Evolutionary conservation across 2,329 filamentous ascomycete genomes (phyloP).

Genomic region (Ophiocordyceps robertsii): DNA sequence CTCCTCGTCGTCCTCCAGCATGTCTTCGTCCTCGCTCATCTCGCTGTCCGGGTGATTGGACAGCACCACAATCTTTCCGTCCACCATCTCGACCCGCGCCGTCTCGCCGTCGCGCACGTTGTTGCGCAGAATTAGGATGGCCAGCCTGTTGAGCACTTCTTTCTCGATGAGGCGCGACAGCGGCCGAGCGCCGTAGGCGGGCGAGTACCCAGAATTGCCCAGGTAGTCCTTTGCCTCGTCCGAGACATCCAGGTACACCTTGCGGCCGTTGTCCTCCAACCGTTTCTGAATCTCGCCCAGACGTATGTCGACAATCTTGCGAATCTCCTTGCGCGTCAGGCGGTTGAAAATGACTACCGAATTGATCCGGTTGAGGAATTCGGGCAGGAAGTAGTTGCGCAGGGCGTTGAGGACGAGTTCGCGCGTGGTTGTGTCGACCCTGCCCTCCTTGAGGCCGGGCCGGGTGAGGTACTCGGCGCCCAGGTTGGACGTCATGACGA

Average conservation of each 20-base stretch:
- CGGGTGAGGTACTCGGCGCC: constrained; percentile 88
- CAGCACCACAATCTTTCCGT: constrained; percentile 68
- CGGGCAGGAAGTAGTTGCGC: constrained; percentile 91
- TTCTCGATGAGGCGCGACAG: constrained; percentile 86
- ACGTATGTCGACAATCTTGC: constrained; percentile 88
- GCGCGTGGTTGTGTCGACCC: constrained; percentile 70
- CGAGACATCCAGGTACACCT: constrained; percentile 71
- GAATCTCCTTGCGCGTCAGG: constrained; percentile 77
- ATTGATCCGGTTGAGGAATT: constrained; percentile 97
- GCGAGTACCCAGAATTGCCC: constrained; percentile 82
- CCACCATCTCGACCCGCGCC: constrained; percentile 65
- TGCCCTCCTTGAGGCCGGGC: constrained; percentile 63
- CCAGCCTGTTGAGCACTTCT: constrained; percentile 87
- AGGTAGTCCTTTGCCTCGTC: constrained; percentile 87
- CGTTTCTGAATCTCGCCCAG: constrained; percentile 83
- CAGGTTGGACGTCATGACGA: constrained; percentile 97
- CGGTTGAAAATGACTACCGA: constrained; percentile 98
- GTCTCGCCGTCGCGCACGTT: constrained; percentile 74
- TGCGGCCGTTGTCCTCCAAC: constrained; percentile 70
- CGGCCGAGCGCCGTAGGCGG: constrained; percentile 86
- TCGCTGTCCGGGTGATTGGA: constrained; percentile 64
- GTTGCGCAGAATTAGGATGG: constrained; percentile 79
- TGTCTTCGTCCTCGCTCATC: constrained; percentile 51
- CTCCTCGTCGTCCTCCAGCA: constrained; percentile 61
- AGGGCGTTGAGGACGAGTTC: constrained; percentile 86